These are phyloP conservation scores for Kwoniella bestiolae DNA, from an alignment of 768 basidiomycete genomes.

Conservation along the genomic window DNA sequence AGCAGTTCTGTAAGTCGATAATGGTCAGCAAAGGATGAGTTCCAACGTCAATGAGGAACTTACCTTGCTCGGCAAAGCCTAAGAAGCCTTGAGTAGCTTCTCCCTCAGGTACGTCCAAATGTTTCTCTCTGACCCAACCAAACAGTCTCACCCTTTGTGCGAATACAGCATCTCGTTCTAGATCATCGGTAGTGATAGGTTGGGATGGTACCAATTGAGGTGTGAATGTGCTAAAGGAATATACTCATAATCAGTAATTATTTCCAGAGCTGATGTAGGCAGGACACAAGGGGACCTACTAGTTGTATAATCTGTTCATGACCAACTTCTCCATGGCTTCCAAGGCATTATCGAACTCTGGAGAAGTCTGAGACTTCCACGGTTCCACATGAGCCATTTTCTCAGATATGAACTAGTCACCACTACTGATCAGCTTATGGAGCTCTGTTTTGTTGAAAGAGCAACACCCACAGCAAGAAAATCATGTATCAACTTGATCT, in stretches of 20 bases:
- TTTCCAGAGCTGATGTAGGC: neutral
- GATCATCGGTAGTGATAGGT: conserved; percentile 86
- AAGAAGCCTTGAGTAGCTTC: conserved; percentile 73
- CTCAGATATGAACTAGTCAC: conserved; percentile 89
- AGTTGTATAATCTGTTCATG: conserved; percentile 96
- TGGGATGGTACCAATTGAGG: conserved; percentile 75
- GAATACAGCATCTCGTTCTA: conserved; percentile 92
- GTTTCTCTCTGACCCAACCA: conserved; percentile 83
- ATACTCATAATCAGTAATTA: neutral
- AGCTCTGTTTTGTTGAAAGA: no score
- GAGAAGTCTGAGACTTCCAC: conserved; percentile 76
- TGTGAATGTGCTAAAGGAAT: conserved; percentile 76
- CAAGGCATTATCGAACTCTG: conserved; percentile 93
- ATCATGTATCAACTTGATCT: conserved; percentile 92
- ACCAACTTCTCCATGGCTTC: conserved; percentile 99
- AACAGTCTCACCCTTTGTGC: conserved; percentile 88
- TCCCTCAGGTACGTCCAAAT: conserved; percentile 82
- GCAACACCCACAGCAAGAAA: conserved; percentile 72
- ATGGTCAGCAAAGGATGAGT: no score
- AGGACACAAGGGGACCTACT: conserved; percentile 64
- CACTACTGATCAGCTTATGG: no score
- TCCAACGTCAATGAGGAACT: no score
- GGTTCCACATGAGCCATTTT: conserved; percentile 69
- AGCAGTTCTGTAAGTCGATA: no score
- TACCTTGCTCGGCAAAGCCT: conserved; percentile 57